Conservation (phyloP, 2,329 filamentous ascomycete genomes). For the Cladophialophora chaetospira region DNA sequence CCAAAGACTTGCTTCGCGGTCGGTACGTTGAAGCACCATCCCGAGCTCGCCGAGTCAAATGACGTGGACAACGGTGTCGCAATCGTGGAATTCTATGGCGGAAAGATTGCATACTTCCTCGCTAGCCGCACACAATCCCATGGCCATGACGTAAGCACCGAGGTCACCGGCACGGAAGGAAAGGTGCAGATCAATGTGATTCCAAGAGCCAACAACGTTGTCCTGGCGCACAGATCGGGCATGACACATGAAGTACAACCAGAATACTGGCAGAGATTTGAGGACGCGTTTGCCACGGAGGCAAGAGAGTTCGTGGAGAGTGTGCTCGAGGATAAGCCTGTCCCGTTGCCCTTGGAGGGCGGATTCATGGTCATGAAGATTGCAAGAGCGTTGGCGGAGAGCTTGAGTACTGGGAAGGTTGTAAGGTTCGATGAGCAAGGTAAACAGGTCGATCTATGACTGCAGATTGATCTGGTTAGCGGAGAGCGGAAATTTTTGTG, state of each 20-base stretch:
- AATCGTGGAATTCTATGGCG: constrained; percentile 48
- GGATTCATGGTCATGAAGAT: constrained; percentile 42
- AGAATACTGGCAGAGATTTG: no score
- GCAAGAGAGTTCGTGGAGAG: constrained; percentile 43
- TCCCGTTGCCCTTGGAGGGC: constrained; percentile 41
- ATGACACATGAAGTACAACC: no score
- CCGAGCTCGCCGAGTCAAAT: constrained; percentile 36
- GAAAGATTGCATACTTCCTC: constrained; percentile 50
- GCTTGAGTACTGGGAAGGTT: constrained; percentile 27
- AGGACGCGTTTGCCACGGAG: constrained; percentile 45
- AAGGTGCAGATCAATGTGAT: constrained; percentile 41
- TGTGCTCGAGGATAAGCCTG: constrained; percentile 40
- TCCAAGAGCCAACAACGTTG: constrained; percentile 34
- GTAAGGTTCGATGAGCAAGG: constrained; percentile 28
- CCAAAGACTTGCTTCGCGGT: constrained; percentile 40
- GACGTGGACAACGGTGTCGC: constrained; percentile 51
- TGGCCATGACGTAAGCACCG: constrained; percentile 47
- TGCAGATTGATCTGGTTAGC: no score
- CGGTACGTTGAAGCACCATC: constrained; percentile 41
- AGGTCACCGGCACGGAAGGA: constrained; percentile 46
- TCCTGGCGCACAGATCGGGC: no score
- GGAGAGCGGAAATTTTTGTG: no score
- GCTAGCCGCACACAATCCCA: constrained; percentile 41
- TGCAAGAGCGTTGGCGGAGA: constrained; percentile 35
- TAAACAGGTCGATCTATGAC: no score